Conservation (phyloP, 192 early-diverging fungal genomes). For the Linnemannia zychae region DNA sequence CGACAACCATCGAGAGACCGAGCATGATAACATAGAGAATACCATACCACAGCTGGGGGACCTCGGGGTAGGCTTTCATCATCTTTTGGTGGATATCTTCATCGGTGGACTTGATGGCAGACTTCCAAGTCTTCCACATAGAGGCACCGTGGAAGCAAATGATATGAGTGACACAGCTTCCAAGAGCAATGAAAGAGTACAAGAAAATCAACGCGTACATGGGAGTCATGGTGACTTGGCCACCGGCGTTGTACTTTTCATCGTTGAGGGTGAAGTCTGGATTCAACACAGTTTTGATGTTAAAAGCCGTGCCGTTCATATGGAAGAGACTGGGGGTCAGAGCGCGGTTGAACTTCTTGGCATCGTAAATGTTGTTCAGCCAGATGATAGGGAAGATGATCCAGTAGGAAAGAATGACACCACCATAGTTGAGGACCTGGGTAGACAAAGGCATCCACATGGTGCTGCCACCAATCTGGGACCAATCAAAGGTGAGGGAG, state of each 20-base stretch:
- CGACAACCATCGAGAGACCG: conserved; percentile 40
- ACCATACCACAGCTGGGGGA: conserved; percentile 65
- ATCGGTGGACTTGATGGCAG: background rate
- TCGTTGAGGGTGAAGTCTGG: conserved; percentile 35
- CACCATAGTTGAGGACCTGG: conserved; percentile 69
- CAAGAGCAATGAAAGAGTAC: conserved; percentile 66
- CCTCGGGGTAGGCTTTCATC: conserved; percentile 56
- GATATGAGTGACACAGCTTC: conserved; percentile 64
- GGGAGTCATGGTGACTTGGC: conserved; percentile 59
- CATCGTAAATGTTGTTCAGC: conserved; percentile 54
- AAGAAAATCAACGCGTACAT: conserved; percentile 55
- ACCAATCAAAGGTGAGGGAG: conserved; percentile 79
- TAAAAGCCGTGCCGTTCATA: background rate
- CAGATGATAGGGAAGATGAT: conserved; percentile 73
- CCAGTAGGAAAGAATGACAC: conserved; percentile 73
- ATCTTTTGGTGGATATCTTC: conserved; percentile 52
- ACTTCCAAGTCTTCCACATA: conserved; percentile 54
- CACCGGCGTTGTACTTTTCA: conserved; percentile 55
- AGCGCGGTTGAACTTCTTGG: background rate
- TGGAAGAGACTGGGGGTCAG: background rate
- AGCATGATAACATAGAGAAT: conserved; percentile 52
- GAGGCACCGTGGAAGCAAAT: conserved; percentile 71
- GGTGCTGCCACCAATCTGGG: background rate
- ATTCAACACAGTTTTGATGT: background rate
- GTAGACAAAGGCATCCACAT: conserved; percentile 50